A percentile compares a stretch with the other conserved stretches of the same genome.
Conservation (phyloP, 2,329 filamentous ascomycete genomes). For the Sclerotinia trifoliorum region DNA sequence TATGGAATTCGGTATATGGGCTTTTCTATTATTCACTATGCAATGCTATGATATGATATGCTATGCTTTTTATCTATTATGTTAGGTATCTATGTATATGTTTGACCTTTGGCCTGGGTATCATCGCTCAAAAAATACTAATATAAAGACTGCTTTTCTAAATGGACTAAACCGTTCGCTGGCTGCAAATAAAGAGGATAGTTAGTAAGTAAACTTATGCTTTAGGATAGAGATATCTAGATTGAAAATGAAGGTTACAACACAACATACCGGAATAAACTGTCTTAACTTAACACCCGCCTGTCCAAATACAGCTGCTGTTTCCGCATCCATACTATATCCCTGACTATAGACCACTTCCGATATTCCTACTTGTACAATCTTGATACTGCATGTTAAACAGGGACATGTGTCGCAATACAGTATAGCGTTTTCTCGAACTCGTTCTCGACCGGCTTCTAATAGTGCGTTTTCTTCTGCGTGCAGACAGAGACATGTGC, state of each 20-base stretch:
- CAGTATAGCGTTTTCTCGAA: constrained; percentile 76
- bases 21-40: neutral
- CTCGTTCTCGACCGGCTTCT: constrained; percentile 88
- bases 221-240: neutral
- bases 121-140: constrained; percentile 20
- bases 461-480: constrained; percentile 96
- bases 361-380: constrained; percentile 90
- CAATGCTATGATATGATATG: neutral
- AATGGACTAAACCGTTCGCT: constrained; percentile 61
- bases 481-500: constrained; percentile 93
- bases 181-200: constrained; percentile 46
- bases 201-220: constrained; percentile 18
- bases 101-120: neutral
- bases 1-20: neutral
- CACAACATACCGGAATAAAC: constrained; percentile 70
- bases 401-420: constrained; percentile 98
- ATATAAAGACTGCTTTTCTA: constrained; percentile 47
- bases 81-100: neutral
- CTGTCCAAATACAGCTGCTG: constrained; percentile 76
- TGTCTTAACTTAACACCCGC: constrained; percentile 84
- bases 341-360: constrained; percentile 94
- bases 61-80: neutral
- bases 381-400: constrained; percentile 97
- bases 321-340: constrained; percentile 90
- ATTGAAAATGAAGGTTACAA: constrained; percentile 31